phyloP scores from a whole-genome alignment of 495 filamentous ascomycete species.

The Echria macrotheca region DNA sequence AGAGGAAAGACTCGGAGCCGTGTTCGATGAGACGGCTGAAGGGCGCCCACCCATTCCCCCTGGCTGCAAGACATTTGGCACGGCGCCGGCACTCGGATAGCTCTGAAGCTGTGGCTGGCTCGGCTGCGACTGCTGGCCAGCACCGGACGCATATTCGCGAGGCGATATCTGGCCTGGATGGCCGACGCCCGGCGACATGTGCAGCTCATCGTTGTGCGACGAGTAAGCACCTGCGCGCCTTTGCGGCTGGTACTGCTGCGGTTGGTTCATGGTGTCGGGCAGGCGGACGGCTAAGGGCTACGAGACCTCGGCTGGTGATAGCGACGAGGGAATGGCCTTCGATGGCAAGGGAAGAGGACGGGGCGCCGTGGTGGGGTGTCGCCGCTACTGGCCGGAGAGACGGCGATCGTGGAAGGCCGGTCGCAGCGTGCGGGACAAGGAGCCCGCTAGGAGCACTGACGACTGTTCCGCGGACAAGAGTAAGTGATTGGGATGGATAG shows the following conservation, averaged over 20 bases:
- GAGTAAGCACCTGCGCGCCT: constrained; percentile 39
- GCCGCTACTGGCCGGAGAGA: not conserved
- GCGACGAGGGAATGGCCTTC: no score
- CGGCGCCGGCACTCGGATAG: constrained; percentile 49
- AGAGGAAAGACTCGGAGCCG: constrained; percentile 65
- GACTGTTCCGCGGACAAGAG: not conserved
- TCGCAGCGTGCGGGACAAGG: no score
- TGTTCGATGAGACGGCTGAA: constrained; percentile 61
- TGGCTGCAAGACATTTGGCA: constrained; percentile 72
- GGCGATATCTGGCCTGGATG: constrained; percentile 42
- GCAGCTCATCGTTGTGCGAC: constrained; percentile 63
- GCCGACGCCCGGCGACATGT: constrained; percentile 59
- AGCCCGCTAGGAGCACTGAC: no score
- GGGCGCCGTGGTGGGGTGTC: no score
- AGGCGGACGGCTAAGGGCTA: not conserved
- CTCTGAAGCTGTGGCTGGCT: constrained; percentile 43
- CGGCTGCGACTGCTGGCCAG: constrained; percentile 39
- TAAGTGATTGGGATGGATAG: not conserved
- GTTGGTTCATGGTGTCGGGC: constrained; percentile 46
- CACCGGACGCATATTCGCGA: constrained; percentile 41
- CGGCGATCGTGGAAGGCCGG: not conserved
- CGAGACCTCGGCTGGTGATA: not conserved
- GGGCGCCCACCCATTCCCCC: constrained; percentile 50
- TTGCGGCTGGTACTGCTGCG: constrained; percentile 39
- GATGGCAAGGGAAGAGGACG: no score